These are phyloP conservation scores for Galeopsis tetrahit DNA, from an alignment of 257 asterid genomes.

Conservation along the genomic window DNA sequence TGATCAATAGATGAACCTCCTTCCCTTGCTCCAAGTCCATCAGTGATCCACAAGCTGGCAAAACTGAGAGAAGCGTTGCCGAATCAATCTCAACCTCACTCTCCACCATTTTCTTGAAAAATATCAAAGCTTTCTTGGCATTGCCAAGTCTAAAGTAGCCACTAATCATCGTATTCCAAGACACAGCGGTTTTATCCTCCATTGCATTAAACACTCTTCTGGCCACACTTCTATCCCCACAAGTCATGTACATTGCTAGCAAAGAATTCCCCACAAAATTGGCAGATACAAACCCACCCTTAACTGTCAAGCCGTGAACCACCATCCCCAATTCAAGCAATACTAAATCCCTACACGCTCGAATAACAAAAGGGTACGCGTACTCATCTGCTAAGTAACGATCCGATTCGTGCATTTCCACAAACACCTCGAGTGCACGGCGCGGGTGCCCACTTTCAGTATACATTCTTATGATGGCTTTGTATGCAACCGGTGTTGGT, in stretches of 20 bases:
- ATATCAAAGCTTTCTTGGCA: slow-evolving; percentile 59
- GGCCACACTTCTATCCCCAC: slow-evolving; percentile 70
- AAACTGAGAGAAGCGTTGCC: slow-evolving; percentile 75
- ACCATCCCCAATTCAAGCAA: slow-evolving; percentile 63
- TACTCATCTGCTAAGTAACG: slow-evolving; percentile 54
- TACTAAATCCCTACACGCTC: slow-evolving; percentile 69
- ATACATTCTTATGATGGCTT: slow-evolving; percentile 69
- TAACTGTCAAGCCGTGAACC: slow-evolving; percentile 69
- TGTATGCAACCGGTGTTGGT: slow-evolving; percentile 59
- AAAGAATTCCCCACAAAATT: slow-evolving; percentile 77
- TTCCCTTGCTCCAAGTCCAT: slow-evolving; percentile 63
- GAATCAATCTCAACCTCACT: slow-evolving; percentile 61
- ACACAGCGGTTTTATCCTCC: slow-evolving; percentile 56
- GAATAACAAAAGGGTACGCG: slow-evolving; percentile 67
- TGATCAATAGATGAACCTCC: slow-evolving; percentile 57
- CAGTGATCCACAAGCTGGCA: slow-evolving; percentile 81
- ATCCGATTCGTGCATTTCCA: slow-evolving; percentile 65
- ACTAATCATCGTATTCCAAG: slow-evolving; percentile 97
- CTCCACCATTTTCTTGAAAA: slow-evolving; percentile 61
- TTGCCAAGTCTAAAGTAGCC: slow-evolving; percentile 61
- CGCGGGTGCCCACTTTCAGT: slow-evolving; percentile 60
- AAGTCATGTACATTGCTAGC: slow-evolving; percentile 86
- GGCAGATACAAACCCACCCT: slow-evolving; percentile 52
- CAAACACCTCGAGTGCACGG: slow-evolving; percentile 59
- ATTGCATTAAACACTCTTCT: slow-evolving; percentile 59